Evolutionary conservation across 164 flowering plant genomes (phyloP).

Genomic region (Chimonanthus salicifolius): DNA sequence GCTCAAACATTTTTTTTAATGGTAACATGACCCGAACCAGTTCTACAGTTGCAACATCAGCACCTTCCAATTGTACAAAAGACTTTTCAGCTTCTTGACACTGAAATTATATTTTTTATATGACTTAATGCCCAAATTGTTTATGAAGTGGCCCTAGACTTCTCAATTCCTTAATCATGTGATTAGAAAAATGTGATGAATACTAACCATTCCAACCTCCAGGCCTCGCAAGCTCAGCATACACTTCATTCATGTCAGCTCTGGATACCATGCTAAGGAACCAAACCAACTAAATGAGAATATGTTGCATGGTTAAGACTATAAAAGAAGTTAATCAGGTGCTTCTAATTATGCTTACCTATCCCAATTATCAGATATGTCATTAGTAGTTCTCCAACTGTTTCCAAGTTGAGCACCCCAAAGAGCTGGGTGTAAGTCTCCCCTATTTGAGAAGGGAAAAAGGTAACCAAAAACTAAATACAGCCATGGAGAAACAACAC

Average conservation of each 20-base stretch:
- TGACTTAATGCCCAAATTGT: too few relatives aligned
- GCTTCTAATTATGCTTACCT: conserved; percentile 22
- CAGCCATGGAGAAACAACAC: not conserved
- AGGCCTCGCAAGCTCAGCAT: conserved; percentile 68
- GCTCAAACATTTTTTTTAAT: too few relatives aligned
- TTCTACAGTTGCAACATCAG: too few relatives aligned
- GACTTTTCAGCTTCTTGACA: too few relatives aligned
- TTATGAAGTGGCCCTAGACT: too few relatives aligned
- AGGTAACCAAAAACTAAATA: not conserved
- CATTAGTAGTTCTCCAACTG: conserved; percentile 77
- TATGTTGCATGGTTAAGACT: not conserved
- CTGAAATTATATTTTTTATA: too few relatives aligned
- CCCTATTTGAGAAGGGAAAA: conserved; percentile 31
- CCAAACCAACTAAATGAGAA: not conserved
- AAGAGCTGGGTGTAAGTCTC: conserved; percentile 56
- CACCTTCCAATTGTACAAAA: too few relatives aligned
- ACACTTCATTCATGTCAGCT: conserved; percentile 71
- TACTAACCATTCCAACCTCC: conserved; percentile 90
- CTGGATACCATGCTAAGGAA: conserved; percentile 55
- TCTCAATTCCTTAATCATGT: not conserved
- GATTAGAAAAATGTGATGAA: not conserved
- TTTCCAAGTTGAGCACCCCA: conserved; percentile 62
- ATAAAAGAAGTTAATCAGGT: not conserved
- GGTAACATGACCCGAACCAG: too few relatives aligned
- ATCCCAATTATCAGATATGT: conserved; percentile 55